Conservation (phyloP, 352 stramenopile genomes). For the Pythium pectinolyticum region DNA sequence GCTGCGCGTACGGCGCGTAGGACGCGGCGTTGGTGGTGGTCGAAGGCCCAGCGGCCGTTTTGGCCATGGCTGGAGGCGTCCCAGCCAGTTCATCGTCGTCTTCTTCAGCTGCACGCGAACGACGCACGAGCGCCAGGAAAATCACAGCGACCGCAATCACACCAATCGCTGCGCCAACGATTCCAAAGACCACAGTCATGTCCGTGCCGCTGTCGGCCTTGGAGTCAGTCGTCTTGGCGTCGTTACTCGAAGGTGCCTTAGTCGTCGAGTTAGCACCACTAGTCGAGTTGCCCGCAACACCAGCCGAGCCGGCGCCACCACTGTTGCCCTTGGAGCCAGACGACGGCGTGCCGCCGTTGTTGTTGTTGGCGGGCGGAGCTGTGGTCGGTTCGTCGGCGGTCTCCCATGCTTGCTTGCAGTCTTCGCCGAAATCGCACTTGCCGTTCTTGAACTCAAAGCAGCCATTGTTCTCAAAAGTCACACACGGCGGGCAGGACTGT, state of each 20-base stretch:
- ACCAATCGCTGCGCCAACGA: slow-evolving; percentile 72
- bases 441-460: slow-evolving; percentile 30
- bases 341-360: not conserved
- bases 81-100: slow-evolving; percentile 44
- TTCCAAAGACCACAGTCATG: slow-evolving; percentile 77
- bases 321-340: slow-evolving; percentile 5
- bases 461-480: slow-evolving; percentile 31
- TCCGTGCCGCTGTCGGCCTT: slow-evolving; percentile 36
- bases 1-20: slow-evolving; percentile 28
- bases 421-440: slow-evolving; percentile 33
- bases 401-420: slow-evolving; percentile 32
- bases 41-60: slow-evolving; percentile 12
- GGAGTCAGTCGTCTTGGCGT: not conserved
- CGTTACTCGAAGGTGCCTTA: slow-evolving; percentile 1
- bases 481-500: slow-evolving; percentile 35
- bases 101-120: slow-evolving; percentile 64
- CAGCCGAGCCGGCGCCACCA: not conserved
- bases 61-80: slow-evolving; percentile 13
- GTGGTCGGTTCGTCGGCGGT: not conserved
- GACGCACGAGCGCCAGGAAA: slow-evolving; percentile 74
- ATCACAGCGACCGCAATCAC: slow-evolving; percentile 80
- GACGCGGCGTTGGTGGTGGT: slow-evolving; percentile 20
- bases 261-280: slow-evolving; percentile 1
- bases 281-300: slow-evolving; percentile 9
- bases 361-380: slow-evolving; percentile 8